Evolutionary conservation across 73 alveolate species (phyloP).

Genomic region (Effrenium voratum): DNA sequence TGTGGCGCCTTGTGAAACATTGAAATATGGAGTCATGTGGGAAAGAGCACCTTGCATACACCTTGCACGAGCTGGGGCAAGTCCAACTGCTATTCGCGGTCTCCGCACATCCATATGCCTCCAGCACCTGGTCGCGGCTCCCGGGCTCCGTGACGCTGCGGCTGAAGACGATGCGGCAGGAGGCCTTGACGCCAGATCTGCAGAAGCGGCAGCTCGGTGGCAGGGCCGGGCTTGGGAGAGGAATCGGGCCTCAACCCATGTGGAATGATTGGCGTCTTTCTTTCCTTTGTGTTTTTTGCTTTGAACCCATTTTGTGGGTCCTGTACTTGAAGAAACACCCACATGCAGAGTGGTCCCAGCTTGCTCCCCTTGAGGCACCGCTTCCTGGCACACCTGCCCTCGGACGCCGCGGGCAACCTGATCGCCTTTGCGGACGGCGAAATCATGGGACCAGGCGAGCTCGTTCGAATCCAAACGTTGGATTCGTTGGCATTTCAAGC

Average conservation of each 20-base stretch:
- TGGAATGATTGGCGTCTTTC: neutral
- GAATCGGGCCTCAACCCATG: neutral
- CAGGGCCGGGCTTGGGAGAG: neutral
- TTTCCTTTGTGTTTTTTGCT: neutral
- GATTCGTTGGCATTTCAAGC: too few species aligned
- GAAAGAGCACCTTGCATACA: too few species aligned
- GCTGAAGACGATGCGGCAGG: conserved; percentile 87
- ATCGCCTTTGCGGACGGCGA: conserved; percentile 89
- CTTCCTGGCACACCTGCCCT: conserved; percentile 68
- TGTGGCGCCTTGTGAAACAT: too few species aligned
- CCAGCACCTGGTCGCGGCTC: conserved; percentile 63
- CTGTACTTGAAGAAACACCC: too few species aligned
- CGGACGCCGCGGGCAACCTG: conserved; percentile 73
- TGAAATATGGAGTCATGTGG: too few species aligned
- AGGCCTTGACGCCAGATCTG: conserved; percentile 66
- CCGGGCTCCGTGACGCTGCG: conserved; percentile 48
- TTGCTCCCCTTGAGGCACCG: conserved; percentile 18
- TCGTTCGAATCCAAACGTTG: too few species aligned
- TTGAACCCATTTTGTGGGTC: too few species aligned
- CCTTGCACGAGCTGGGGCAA: neutral
- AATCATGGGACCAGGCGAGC: conserved; percentile 16
- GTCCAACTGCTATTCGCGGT: neutral
- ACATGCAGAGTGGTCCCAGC: too few species aligned
- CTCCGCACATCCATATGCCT: neutral
- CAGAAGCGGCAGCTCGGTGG: conserved; percentile 54